Percentiles rank a stretch among this genome's conserved stretches.
Conservation (phyloP, 352 stramenopile genomes). For the Phytophthora tentaculata region DNA sequence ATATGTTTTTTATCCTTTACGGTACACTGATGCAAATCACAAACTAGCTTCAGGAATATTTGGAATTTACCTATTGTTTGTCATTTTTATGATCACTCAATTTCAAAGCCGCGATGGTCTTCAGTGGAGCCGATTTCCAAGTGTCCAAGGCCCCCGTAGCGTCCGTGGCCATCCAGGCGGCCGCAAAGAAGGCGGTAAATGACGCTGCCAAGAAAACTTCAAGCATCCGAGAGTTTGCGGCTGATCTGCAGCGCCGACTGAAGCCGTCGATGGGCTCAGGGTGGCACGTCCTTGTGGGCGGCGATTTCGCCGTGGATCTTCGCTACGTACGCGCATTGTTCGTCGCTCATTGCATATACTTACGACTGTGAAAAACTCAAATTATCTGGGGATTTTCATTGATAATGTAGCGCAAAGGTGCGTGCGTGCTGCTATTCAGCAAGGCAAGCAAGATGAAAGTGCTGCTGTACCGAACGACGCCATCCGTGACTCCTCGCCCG, state of each 20-base stretch:
- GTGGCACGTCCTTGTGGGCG: constrained; percentile 75
- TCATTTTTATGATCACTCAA: too few relatives aligned
- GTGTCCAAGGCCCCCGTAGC: constrained; percentile 66
- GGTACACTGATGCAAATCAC: too few relatives aligned
- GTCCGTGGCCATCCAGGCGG: constrained; percentile 41
- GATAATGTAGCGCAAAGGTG: constrained; percentile 57
- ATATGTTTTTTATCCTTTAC: too few relatives aligned
- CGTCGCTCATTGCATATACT: not conserved
- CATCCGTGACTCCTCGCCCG: constrained; percentile 37
- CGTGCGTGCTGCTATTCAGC: constrained; percentile 70
- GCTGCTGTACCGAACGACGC: constrained; percentile 74
- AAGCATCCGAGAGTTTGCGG: constrained; percentile 63
- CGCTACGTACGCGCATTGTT: constrained; percentile 60
- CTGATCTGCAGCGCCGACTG: constrained; percentile 43
- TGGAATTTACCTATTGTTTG: not conserved
- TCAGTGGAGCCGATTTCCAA: constrained; percentile 62
- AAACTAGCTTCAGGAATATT: not conserved
- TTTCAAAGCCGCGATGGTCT: too few relatives aligned
- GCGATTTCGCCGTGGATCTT: constrained; percentile 77
- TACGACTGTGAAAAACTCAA: too few relatives aligned
- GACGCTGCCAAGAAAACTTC: constrained; percentile 61
- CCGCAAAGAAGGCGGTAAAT: constrained; percentile 60
- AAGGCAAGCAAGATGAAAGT: constrained; percentile 73
- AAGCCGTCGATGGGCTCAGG: constrained; percentile 56
- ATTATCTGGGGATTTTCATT: constrained; percentile 1